Evolutionary conservation across 176 grass and related monocot genomes (phyloP), one percentile per base, ranked within the genome.

Genomic region (Zea luxurians): DNA sequence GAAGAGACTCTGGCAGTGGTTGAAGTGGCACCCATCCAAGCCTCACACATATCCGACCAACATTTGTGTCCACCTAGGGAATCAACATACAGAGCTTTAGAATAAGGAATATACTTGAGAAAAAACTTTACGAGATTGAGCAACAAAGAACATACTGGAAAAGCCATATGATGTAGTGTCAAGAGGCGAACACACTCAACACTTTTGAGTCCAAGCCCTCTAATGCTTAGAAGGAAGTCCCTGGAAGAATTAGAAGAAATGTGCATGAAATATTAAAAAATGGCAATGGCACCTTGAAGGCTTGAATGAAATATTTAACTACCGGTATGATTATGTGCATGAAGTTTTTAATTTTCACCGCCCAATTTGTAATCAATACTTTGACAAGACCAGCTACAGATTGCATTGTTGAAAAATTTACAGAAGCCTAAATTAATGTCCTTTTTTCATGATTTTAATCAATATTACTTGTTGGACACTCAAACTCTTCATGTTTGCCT

Each of bases 1-100:
- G 87, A 88, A 93, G 87, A 78, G 91, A 93, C 48, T 97, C 91
- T 0, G 91, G 94, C 13, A 97, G 89, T 46, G 94, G 89, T 77
- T 92, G 89, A 77, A 97, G 89, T 54, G 94, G 94, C 20, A 97
- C 91, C 94, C 94, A 97, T 61, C 94, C 91, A 76, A 97, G 89
- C 85, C 94, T 91, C 52, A 97, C 91, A 70, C 91, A 91, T 84
- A 97, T 97, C 40, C 91, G 85, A 36, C 84, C 91, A 88, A 97
- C 91, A 86, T 97, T 97, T 48, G 91, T 97, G 81, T 97, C 94
- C 58, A 94, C 91, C 93, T 93, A 67, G 16, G 7, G 18, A 82
- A 75, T 82, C 27, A 83, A 80, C 38, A 69, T 49, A 84, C 46
- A 82, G 75, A 62, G 35, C 18, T 70, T 77, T 37, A 73, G 48